A percentile compares a stretch with the other conserved stretches of the same genome.
phyloP scores from a whole-genome alignment of 2,329 filamentous ascomycete genomes.

The Xylariaceae sp. region DNA sequence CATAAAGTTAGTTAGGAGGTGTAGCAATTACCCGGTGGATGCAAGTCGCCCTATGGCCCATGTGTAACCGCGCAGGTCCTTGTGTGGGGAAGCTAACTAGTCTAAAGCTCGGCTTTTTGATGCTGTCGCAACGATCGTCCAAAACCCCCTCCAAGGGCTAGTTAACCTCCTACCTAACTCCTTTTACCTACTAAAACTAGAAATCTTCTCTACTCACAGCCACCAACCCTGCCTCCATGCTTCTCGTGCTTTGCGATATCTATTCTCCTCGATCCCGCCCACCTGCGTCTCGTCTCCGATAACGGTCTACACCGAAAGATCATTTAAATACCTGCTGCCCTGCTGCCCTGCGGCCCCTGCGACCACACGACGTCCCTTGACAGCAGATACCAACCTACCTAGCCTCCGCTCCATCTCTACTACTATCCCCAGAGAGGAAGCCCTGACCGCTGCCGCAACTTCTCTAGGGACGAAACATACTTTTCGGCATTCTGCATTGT shows the following conservation, averaged over 20 bases:
- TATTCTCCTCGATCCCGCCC: not conserved
- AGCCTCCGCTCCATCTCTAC: not conserved
- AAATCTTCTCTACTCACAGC: not conserved
- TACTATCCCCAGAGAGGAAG: not conserved
- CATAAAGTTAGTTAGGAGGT: too few species aligned
- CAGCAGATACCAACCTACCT: not conserved
- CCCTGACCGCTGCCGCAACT: not conserved
- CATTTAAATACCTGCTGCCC: not conserved
- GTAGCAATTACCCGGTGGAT: too few species aligned
- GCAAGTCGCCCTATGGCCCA: too few species aligned
- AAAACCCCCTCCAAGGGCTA: constrained; percentile 20
- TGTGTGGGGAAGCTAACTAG: not conserved
- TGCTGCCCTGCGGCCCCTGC: not conserved
- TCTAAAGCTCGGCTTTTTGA: not conserved
- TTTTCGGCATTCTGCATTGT: constrained; percentile 3
- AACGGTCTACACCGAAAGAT: not conserved
- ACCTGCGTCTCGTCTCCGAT: not conserved
- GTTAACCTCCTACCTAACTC: not conserved
- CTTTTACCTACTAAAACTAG: not conserved
- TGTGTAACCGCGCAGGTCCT: too few species aligned
- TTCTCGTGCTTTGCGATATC: not conserved
- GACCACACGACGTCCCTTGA: constrained; percentile 1
- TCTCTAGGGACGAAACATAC: not conserved
- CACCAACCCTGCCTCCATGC: not conserved
- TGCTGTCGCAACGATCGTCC: constrained; percentile 16